Evolutionary conservation across 2,329 filamentous ascomycete species (phyloP).

Genomic region (Clonostachys byssicola): DNA sequence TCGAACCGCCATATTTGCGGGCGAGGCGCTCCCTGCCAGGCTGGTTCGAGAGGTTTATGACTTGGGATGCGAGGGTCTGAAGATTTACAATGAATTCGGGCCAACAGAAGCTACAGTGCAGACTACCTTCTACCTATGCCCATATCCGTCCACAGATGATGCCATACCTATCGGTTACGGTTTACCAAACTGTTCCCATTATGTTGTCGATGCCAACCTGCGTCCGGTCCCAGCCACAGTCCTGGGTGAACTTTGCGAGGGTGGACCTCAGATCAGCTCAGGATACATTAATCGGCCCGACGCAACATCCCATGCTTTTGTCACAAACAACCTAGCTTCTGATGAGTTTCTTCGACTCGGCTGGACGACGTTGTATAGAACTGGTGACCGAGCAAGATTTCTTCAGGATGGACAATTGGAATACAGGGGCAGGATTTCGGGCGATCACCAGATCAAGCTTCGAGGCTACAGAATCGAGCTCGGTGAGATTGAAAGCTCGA

Average conservation of each 20-base stretch:
- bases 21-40: constrained; percentile 15
- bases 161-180: not conserved
- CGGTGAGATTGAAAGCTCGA: constrained; percentile 7
- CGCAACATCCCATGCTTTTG: constrained; percentile 3
- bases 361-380: constrained; percentile 6
- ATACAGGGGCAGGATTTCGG: constrained; percentile 5
- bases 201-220: constrained; percentile 28
- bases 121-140: not conserved
- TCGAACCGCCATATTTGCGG: constrained; percentile 12
- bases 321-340: not conserved
- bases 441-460: constrained; percentile 8
- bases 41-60: constrained; percentile 6
- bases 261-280: constrained; percentile 2
- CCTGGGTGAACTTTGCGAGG: constrained; percentile 5
- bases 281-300: constrained; percentile 5
- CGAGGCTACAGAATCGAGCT: constrained; percentile 8
- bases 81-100: constrained; percentile 18
- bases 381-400: constrained; percentile 5
- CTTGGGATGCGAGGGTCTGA: constrained; percentile 1
- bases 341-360: not conserved
- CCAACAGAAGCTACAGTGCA: constrained; percentile 17
- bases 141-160: not conserved
- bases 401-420: constrained; percentile 3
- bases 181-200: constrained; percentile 23
- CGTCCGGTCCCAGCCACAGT: constrained; percentile 5